Base-by-base conservation (phyloP, 441 rosid species). In the Arabidopsis hybrid region DNA sequence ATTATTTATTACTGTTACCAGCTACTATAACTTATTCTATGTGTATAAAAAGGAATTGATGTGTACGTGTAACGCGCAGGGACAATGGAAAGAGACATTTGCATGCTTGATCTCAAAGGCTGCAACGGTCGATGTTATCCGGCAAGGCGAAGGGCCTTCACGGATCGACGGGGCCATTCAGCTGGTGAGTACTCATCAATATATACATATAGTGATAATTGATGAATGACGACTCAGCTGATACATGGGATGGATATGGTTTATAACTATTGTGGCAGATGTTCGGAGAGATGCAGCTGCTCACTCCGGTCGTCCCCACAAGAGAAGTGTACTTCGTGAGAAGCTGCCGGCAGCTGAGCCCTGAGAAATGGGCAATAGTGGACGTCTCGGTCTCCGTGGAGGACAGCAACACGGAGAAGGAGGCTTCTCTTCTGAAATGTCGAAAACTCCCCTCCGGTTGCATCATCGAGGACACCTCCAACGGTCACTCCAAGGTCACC, bases 71-170 rank as follows among this genome's bases (percentile, higher is more conserved):
- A 38, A 51, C 5, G 32, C 29, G 67, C 57, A 95, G 99, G 87
- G 85, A 84, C 96, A 88, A 77, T 95, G 99, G 99, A 95, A 85
- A 81, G 96, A 93, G 78, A 88, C 87, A 97, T 95, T 95, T 80
- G 95, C 99, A 11, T 79, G 91, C 81, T 78, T 95, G 73, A 76
- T 95, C 67, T 88, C 99, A 53, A 95, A 95, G 84, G 97, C 96
- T 16, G 95, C 89, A 2, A 88, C 89, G 0, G 91, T 92, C 47
- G 97, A 89, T 84, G 88, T 91, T 29, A 84, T 95, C 43, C 71
- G 86, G 81, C 84, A 73, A 38, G 99, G 97, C 2, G 97, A 95
- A 84, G 96, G 93, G 49, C 84, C 91, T 13, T 85, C 79, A 18
- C 83, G 83, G 82, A 65, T 77, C 36, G 73, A 89, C 69, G 99